Percentiles rank a stretch among this genome's conserved stretches.
Evolutionary conservation across 1,139 yeast species (phyloP).

Genomic region (Nakaseomyces nivariensis): DNA sequence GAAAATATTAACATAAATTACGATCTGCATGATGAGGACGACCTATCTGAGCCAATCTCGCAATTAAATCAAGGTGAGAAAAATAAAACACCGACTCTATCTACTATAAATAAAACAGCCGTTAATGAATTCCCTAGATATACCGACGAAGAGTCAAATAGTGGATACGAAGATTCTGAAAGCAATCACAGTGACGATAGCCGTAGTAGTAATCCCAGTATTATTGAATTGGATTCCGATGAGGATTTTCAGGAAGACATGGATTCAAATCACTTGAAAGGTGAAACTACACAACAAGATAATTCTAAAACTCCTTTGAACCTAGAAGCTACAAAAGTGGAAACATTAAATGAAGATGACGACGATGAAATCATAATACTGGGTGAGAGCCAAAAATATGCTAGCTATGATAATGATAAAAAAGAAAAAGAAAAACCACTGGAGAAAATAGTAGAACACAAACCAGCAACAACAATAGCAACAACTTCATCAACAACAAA

Average conservation of each 20-base stretch:
- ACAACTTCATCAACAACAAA: neutral
- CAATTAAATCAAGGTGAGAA: neutral
- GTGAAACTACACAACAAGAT: neutral
- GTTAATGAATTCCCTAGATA: neutral
- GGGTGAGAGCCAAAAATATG: neutral
- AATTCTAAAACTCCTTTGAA: neutral
- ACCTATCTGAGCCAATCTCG: no score
- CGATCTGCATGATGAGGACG: no score
- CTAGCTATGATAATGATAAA: neutral
- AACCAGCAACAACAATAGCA: neutral
- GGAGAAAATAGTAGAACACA: no score
- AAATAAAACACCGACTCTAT: neutral
- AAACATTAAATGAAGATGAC: neutral
- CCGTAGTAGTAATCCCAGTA: neutral
- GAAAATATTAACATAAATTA: no score
- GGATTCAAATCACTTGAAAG: neutral
- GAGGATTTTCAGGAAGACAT: neutral
- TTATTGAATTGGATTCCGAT: neutral
- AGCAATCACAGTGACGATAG: neutral
- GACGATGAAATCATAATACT: neutral
- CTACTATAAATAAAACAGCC: neutral
- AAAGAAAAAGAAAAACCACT: no score
- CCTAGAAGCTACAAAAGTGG: neutral
- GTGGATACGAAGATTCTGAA: neutral
- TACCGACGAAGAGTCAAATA: neutral